phyloP scores from a whole-genome alignment of 345 rosid species.

The Excoecaria agallocha region DNA sequence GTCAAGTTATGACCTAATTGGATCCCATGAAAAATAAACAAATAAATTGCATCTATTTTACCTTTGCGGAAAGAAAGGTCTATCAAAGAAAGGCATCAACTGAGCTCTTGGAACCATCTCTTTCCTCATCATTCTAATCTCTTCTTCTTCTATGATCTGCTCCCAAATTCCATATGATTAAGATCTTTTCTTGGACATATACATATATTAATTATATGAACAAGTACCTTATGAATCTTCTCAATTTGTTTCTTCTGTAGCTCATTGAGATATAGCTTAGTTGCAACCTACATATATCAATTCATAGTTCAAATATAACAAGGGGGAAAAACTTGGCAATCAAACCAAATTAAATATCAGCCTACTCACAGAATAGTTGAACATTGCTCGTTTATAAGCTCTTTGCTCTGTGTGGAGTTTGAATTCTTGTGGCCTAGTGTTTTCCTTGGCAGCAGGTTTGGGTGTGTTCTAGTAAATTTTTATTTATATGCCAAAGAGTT shows the following conservation, averaged over 20 bases:
- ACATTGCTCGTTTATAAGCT: slow-evolving; percentile 76
- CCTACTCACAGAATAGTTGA: slow-evolving; percentile 64
- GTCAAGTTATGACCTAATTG: too few species aligned
- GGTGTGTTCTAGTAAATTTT: slow-evolving; percentile 19
- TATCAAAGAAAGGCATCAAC: slow-evolving; percentile 75
- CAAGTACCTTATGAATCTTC: slow-evolving; percentile 55
- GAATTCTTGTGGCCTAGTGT: slow-evolving; percentile 62
- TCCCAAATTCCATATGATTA: not conserved
- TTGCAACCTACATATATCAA: slow-evolving; percentile 51
- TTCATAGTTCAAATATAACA: not conserved
- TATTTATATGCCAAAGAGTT: not conserved
- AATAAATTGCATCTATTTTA: not conserved
- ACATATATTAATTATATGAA: too few species aligned
- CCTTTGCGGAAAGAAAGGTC: slow-evolving; percentile 85
- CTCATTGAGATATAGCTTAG: slow-evolving; percentile 58
- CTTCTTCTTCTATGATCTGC: slow-evolving; percentile 80
- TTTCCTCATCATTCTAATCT: slow-evolving; percentile 61
- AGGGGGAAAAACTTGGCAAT: not conserved
- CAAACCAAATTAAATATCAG: not conserved
- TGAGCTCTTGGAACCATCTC: slow-evolving; percentile 90
- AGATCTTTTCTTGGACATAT: too few species aligned
- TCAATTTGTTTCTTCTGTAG: slow-evolving; percentile 57
- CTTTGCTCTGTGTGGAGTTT: slow-evolving; percentile 76
- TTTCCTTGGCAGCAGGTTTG: slow-evolving; percentile 53
- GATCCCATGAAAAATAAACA: too few species aligned